phyloP scores from a whole-genome alignment of 768 basidiomycete species.

The Tulasnella sp. region DNA sequence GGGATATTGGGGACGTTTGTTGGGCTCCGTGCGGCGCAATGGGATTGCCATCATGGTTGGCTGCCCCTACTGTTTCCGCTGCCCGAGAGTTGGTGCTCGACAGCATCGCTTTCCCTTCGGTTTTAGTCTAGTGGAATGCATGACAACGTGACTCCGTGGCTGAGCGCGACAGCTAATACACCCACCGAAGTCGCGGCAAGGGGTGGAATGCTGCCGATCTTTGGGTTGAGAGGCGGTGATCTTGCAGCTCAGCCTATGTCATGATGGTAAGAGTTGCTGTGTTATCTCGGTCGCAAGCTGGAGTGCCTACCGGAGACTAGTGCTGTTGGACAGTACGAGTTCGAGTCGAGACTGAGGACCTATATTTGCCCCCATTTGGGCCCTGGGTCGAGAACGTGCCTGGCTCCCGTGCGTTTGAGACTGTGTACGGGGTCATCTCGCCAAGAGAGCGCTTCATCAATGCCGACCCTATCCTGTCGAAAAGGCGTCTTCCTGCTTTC shows the following conservation, averaged over 20 bases:
- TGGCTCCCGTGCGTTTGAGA: neutral
- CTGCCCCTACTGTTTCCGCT: too few species aligned
- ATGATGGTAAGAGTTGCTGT: too few species aligned
- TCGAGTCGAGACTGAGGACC: neutral
- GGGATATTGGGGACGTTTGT: neutral
- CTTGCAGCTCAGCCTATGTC: too few species aligned
- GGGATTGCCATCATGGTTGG: too few species aligned
- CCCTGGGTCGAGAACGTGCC: neutral
- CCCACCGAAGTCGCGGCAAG: neutral
- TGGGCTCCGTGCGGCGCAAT: too few species aligned
- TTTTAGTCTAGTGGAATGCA: neutral
- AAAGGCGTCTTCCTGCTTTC: too few species aligned
- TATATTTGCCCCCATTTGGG: neutral
- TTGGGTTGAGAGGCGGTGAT: too few species aligned
- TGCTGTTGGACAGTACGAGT: neutral
- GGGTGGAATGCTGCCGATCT: neutral
- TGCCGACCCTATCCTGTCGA: too few species aligned
- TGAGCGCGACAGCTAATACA: neutral
- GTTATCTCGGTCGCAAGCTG: too few species aligned
- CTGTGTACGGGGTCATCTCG: too few species aligned
- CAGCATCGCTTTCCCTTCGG: neutral
- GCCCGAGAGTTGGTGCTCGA: neutral
- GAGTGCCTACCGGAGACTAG: neutral
- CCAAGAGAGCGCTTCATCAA: too few species aligned
- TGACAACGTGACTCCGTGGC: neutral